These are phyloP conservation scores for Russula sp. DNA, from an alignment of 768 basidiomycete species.

Conservation along the genomic window DNA sequence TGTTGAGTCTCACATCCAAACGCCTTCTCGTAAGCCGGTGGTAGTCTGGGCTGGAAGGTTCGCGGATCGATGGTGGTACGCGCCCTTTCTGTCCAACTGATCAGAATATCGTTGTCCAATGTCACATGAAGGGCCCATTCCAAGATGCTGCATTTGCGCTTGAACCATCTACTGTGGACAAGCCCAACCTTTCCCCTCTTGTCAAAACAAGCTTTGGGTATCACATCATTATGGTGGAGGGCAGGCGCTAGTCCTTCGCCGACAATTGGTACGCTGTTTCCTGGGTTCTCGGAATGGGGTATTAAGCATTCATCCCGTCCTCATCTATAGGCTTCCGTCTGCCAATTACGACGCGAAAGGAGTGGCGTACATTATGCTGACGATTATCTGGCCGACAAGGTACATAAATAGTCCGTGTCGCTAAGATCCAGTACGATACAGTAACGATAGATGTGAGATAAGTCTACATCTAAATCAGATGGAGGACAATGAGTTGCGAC, in stretches of 20 bases:
- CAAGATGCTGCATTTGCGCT: constrained; percentile 86
- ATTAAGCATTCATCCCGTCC: not conserved
- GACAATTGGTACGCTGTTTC: not conserved
- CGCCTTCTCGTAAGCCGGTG: constrained; percentile 55
- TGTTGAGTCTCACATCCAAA: not conserved
- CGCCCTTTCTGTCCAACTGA: not conserved
- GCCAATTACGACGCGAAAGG: not conserved
- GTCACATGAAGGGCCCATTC: constrained; percentile 48
- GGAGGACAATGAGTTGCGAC: not conserved
- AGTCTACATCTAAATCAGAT: constrained; percentile 16
- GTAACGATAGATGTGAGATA: constrained; percentile 11
- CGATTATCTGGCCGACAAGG: constrained; percentile 17
- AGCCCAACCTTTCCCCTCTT: constrained; percentile 60
- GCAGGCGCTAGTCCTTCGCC: constrained; percentile 41
- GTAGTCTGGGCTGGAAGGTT: constrained; percentile 81
- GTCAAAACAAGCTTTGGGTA: constrained; percentile 83
- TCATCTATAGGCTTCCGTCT: not conserved
- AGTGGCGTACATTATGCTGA: constrained; percentile 15
- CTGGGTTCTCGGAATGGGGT: not conserved
- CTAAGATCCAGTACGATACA: constrained; percentile 17
- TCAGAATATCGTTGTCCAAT: not conserved
- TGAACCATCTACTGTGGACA: constrained; percentile 72
- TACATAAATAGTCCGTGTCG: constrained; percentile 17
- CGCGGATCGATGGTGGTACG: constrained; percentile 79
- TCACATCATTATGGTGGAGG: constrained; percentile 90